phyloP scores from a whole-genome alignment of 1,284 basidiomycete species.

The Sporisorium reilianum region DNA sequence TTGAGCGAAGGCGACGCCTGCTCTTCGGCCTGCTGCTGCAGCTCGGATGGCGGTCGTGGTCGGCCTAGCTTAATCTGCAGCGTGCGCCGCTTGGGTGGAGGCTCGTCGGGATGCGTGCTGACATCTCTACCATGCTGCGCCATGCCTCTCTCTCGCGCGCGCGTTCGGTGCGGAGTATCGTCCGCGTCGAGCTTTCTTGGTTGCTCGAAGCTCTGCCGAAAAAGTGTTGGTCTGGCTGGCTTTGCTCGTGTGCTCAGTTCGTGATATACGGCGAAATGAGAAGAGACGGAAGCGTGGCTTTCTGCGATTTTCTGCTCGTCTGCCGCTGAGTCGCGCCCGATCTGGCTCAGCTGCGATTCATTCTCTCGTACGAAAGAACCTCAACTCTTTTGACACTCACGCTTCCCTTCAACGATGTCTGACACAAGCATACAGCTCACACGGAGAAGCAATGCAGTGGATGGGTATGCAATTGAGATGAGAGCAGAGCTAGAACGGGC shows the following conservation, averaged over 20 bases:
- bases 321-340: neutral
- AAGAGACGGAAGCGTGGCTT: neutral
- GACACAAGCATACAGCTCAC: neutral
- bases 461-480: slow-evolving; percentile 8
- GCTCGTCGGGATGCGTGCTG: slow-evolving; percentile 39
- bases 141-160: slow-evolving; percentile 30
- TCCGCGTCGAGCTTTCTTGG: neutral
- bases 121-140: slow-evolving; percentile 34
- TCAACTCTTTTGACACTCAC: neutral
- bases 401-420: neutral
- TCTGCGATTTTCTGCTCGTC: neutral
- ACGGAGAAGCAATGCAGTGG: neutral
- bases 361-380: slow-evolving; percentile 12
- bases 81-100: slow-evolving; percentile 29
- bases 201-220: no score
- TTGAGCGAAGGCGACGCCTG: slow-evolving; percentile 36
- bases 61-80: slow-evolving; percentile 51
- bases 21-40: slow-evolving; percentile 14
- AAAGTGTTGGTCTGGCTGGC: slow-evolving; percentile 10
- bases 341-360: neutral
- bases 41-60: slow-evolving; percentile 22
- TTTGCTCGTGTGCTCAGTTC: slow-evolving; percentile 10
- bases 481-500: neutral
- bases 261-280: neutral
- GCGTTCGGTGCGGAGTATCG: neutral